A percentile compares a stretch with the other conserved stretches of the same genome.
Evolutionary conservation across 306 rosid species (phyloP).

Genomic region (Astragalus membranaceus): DNA sequence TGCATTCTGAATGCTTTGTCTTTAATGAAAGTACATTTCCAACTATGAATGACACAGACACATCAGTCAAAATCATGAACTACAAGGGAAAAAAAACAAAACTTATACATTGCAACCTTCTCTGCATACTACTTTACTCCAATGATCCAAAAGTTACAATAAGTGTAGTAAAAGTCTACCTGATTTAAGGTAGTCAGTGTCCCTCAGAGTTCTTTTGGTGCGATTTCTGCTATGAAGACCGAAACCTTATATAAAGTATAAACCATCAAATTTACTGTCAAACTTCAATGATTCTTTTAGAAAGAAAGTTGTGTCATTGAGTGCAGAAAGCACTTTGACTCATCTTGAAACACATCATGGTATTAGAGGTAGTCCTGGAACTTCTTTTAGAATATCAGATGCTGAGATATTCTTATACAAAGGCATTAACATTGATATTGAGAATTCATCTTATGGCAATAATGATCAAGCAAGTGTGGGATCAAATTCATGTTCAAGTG

Average conservation of each 20-base stretch:
- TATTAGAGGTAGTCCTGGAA: constrained; percentile 72
- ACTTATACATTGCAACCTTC: background rate
- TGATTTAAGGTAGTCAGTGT: constrained; percentile 77
- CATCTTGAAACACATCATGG: constrained; percentile 66
- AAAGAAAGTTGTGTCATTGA: too few relatives aligned
- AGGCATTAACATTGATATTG: constrained; percentile 53
- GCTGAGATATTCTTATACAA: constrained; percentile 79
- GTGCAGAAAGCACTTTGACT: constrained; percentile 49
- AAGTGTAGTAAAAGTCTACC: constrained; percentile 28
- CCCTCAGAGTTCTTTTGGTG: constrained; percentile 86
- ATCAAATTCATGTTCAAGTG: constrained; percentile 43
- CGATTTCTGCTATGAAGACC: constrained; percentile 81
- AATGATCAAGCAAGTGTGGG: too few relatives aligned
- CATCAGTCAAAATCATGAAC: constrained; percentile 69
- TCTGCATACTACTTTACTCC: background rate
- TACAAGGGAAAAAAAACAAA: constrained; percentile 25
- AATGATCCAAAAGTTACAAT: background rate
- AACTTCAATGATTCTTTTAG: too few relatives aligned
- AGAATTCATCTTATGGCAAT: too few relatives aligned
- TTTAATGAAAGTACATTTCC: constrained; percentile 83
- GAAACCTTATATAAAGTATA: constrained; percentile 89
- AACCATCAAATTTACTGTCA: too few relatives aligned
- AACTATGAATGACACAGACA: constrained; percentile 64
- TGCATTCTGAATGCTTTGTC: too few relatives aligned
- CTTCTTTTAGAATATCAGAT: constrained; percentile 80